A percentile compares a stretch with the other conserved stretches of the same genome.
These are phyloP conservation scores for Penicillium sp. DNA, from an alignment of 2,329 filamentous ascomycete species.

Conservation along the genomic window DNA sequence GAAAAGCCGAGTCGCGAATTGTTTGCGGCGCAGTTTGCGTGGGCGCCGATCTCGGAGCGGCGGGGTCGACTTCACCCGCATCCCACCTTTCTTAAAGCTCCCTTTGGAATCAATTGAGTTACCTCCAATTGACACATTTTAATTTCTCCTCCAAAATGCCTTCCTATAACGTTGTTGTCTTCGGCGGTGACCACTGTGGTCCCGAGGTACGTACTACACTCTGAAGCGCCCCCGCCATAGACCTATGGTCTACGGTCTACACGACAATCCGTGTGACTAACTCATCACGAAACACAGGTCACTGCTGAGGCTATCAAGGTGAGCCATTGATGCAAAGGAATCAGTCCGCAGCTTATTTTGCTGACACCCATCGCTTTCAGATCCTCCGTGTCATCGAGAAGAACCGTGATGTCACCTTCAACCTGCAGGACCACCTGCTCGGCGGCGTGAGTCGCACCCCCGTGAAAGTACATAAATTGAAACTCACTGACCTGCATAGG, in stretches of 20 bases:
- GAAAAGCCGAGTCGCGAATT: not conserved
- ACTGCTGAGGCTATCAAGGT: conserved; percentile 84
- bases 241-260: conserved; percentile 9
- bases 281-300: conserved; percentile 53
- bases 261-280: conserved; percentile 7
- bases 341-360: too few species aligned
- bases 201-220: conserved; percentile 67
- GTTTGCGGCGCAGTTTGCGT: conserved; percentile 7
- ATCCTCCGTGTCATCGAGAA: conserved; percentile 76
- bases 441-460: conserved; percentile 71
- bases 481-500: conserved; percentile 49
- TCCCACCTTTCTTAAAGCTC: conserved; percentile 23
- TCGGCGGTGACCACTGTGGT: conserved; percentile 80
- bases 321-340: conserved; percentile 17
- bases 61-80: conserved; percentile 25
- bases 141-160: conserved; percentile 53
- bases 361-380: conserved; percentile 44
- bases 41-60: conserved; percentile 27
- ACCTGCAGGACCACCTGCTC: conserved; percentile 84
- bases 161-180: conserved; percentile 74
- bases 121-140: conserved; percentile 13
- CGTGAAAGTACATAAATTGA: not conserved
- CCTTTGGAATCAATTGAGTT: conserved; percentile 16
- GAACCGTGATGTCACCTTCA: conserved; percentile 72
- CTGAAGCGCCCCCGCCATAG: not conserved